Evolutionary conservation across 805 yeast genomes (phyloP), one percentile per base, ranked within the genome.

Genomic region (Yamadazyma scolyti): DNA sequence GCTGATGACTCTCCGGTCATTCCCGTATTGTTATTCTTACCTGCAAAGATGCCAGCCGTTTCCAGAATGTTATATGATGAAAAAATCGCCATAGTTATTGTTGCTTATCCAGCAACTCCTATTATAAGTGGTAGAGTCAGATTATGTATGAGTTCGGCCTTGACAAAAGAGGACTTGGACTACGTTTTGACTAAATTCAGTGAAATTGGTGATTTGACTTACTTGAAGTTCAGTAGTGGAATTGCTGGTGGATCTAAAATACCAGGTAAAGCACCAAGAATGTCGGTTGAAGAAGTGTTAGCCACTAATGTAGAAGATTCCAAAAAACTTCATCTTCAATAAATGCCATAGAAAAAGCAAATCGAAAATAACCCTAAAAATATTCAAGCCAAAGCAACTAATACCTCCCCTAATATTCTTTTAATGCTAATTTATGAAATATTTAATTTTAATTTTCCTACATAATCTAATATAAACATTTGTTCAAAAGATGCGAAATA

Each of bases 81-180:
- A 58, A 83, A 83, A 31, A 80, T 93, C 39, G 98, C 98, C 3
- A 89, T 90, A 28, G 99, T 93, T 20, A 81, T 90, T 42, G 97
- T 90, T 25, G 96, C 97, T 21, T 93, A 93, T 55, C 99, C 99
- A 8, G 98, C 98, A 1, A 90, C 97, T 0, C 96, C 96, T 20
- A 71, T 93, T 44, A 79, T 86, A 25, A 77, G 88, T 21, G 83
- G 95, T 4, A 78, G 98, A 62, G 88, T 87, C 16, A 77, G 99
- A 58, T 77, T 93, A 48, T 93, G 99, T 69, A 81, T 93, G 47
- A 82, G 95, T 33, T 68, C 97, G 0, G 83, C 97, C 1, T 71
- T 94, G 48, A 93, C 95, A 19, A 93, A 93, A 61, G 90, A 84
- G 48, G 99, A 93, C 58, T 74, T 93, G 48, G 99, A 93, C 54